Conservation (phyloP, 495 filamentous ascomycete genomes). For the Penicillium roqueforti region DNA sequence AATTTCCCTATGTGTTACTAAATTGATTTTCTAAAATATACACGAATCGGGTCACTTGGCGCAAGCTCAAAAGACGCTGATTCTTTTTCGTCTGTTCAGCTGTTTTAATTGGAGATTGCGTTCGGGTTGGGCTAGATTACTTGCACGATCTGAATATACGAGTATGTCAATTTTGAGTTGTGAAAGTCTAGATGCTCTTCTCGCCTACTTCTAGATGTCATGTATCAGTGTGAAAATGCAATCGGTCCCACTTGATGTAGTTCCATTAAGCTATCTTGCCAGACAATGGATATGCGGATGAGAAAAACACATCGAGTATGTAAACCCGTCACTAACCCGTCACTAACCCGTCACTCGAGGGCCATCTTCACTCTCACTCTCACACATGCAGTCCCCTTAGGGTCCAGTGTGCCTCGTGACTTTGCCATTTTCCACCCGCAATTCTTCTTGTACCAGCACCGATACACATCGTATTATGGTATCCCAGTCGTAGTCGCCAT, state of each 20-base stretch:
- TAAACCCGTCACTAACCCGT: neutral
- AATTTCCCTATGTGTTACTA: conserved; percentile 40
- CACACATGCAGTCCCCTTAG: neutral
- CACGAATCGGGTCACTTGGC: conserved; percentile 23
- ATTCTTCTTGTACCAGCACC: neutral
- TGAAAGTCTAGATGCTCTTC: neutral
- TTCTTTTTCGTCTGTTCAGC: conserved; percentile 16
- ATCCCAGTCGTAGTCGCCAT: neutral
- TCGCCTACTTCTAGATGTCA: neutral
- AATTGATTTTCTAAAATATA: conserved; percentile 30
- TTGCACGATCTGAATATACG: neutral
- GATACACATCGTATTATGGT: neutral
- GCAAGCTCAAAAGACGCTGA: conserved; percentile 23
- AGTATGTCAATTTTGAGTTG: neutral
- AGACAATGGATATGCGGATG: neutral
- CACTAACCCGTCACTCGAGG: neutral
- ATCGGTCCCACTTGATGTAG: neutral
- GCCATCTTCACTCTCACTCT: neutral
- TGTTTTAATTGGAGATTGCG: neutral
- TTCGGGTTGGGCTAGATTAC: neutral
- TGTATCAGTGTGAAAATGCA: neutral
- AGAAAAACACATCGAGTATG: neutral
- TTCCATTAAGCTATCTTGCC: neutral
- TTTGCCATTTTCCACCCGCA: neutral
- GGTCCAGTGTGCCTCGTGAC: neutral